Evolutionary conservation across 148 eudicot species (phyloP).

Genomic region (Persicaria maculosa): DNA sequence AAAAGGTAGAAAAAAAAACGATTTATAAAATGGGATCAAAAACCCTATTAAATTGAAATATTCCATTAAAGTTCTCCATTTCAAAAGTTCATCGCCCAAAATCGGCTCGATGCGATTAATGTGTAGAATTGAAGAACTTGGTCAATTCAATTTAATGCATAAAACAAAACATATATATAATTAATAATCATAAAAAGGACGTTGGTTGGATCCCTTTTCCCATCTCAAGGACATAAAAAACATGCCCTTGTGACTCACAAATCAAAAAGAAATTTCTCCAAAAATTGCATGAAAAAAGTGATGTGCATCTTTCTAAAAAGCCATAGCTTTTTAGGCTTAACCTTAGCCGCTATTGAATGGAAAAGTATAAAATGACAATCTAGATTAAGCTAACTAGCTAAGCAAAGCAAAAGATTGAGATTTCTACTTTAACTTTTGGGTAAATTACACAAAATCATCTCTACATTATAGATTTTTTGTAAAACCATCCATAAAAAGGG

Average conservation of each 20-base stretch:
- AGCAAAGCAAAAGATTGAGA: not conserved
- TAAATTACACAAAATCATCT: no score
- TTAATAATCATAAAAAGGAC: no score
- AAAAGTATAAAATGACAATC: not conserved
- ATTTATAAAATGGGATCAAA: no score
- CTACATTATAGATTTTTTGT: no score
- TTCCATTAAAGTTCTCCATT: no score
- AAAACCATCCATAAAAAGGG: no score
- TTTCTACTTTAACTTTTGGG: not conserved
- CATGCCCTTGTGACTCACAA: conserved; percentile 9
- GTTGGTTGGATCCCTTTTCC: not conserved
- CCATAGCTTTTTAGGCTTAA: not conserved
- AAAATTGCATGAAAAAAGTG: not conserved
- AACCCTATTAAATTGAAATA: no score
- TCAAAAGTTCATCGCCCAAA: not conserved
- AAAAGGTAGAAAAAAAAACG: no score
- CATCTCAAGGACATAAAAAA: not conserved
- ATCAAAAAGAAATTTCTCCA: not conserved
- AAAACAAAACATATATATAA: no score
- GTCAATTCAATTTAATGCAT: not conserved
- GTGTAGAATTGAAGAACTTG: not conserved
- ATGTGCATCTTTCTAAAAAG: not conserved
- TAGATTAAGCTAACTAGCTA: not conserved
- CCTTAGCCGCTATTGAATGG: not conserved
- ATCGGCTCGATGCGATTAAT: not conserved